Evolutionary conservation across 805 yeast species (phyloP).

Genomic region (Yarrowia deformans): DNA sequence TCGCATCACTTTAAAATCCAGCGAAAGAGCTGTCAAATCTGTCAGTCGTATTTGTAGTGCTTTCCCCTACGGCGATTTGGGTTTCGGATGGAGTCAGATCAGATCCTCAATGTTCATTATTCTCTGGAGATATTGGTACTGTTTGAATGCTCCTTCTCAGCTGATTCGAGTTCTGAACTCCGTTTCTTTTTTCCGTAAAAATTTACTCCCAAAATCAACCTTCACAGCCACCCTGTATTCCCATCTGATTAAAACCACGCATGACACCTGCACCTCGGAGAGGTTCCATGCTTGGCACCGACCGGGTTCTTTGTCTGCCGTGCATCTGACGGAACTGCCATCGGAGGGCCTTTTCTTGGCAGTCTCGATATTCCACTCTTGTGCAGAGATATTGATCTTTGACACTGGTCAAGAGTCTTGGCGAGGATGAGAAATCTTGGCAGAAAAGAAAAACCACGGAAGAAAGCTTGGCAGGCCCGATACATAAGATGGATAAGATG

Average conservation of each 20-base stretch:
- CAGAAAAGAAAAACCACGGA: background rate
- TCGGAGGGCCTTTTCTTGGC: conserved; percentile 13
- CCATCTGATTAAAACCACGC: background rate
- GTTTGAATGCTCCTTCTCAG: background rate
- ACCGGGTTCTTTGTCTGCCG: background rate
- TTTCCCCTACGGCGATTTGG: background rate
- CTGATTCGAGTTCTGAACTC: background rate
- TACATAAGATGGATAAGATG: conserved; percentile 7
- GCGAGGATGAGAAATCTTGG: background rate
- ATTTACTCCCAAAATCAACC: too few relatives aligned
- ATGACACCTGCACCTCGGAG: background rate
- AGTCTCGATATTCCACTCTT: background rate
- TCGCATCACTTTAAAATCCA: background rate
- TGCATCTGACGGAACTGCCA: background rate
- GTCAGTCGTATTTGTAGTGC: background rate
- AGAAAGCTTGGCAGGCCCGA: background rate
- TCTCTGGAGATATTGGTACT: background rate
- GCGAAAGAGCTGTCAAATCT: background rate
- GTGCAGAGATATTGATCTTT: too few relatives aligned
- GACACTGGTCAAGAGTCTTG: too few relatives aligned
- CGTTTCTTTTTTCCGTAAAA: background rate
- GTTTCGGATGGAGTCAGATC: background rate
- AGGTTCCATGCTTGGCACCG: conserved; percentile 37
- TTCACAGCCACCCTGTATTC: background rate
- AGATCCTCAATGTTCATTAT: too few relatives aligned